Percentiles rank a stretch among this genome's conserved stretches.
phyloP scores from a whole-genome alignment of 495 filamentous ascomycete species.

The Tuber calosporum region DNA sequence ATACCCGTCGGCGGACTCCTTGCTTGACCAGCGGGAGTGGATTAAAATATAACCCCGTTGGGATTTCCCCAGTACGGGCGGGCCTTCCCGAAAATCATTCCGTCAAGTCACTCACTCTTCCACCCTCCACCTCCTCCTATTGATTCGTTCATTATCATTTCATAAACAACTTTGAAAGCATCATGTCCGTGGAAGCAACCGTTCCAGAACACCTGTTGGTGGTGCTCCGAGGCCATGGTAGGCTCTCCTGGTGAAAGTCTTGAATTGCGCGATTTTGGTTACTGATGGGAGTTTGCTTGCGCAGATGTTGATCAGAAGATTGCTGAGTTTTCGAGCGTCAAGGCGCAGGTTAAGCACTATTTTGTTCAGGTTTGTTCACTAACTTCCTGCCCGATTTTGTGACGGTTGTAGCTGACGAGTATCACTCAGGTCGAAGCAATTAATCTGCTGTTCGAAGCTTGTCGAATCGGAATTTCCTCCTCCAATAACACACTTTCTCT shows the following conservation, averaged over 20 bases:
- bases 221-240: slow-evolving; percentile 37
- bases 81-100: background rate
- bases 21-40: background rate
- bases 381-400: background rate
- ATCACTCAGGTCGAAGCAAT: slow-evolving; percentile 37
- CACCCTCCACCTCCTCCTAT: background rate
- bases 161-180: slow-evolving; percentile 3
- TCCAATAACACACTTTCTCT: slow-evolving; percentile 38
- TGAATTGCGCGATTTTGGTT: background rate
- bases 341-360: slow-evolving; percentile 40
- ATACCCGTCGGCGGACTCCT: background rate
- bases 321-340: slow-evolving; percentile 38
- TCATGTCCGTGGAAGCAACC: slow-evolving; percentile 39
- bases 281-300: background rate
- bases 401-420: slow-evolving; percentile 1
- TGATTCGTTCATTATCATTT: background rate
- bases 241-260: slow-evolving; percentile 8
- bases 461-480: slow-evolving; percentile 35
- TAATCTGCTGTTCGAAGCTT: slow-evolving; percentile 38
- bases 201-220: slow-evolving; percentile 40
- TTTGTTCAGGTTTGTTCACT: slow-evolving; percentile 33
- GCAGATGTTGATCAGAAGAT: slow-evolving; percentile 41
- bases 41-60: background rate
- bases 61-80: background rate
- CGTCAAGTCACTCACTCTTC: background rate